Evolutionary conservation across 441 rosid species (phyloP).

Genomic region (Pelargonium citronellum): DNA sequence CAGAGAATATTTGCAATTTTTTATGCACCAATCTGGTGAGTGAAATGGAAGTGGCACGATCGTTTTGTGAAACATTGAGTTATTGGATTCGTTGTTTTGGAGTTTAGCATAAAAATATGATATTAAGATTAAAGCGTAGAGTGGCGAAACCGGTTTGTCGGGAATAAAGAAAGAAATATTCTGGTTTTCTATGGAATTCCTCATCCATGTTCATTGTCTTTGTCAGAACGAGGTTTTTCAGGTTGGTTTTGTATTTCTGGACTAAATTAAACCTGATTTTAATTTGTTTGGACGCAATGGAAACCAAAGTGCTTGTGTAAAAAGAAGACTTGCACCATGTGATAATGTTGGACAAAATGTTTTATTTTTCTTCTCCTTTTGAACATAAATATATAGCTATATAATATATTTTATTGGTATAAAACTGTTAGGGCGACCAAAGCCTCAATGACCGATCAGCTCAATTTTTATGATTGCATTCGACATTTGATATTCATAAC

Average conservation of each 20-base stretch:
- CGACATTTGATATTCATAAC: too few relatives aligned
- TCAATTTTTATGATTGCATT: too few relatives aligned
- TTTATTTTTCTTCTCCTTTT: too few relatives aligned
- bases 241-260: slow-evolving; percentile 20
- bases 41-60: slow-evolving; percentile 10
- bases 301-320: too few relatives aligned
- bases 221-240: slow-evolving; percentile 34
- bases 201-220: slow-evolving; percentile 38
- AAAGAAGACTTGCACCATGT: too few relatives aligned
- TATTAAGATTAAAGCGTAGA: slow-evolving; percentile 2
- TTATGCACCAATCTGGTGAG: slow-evolving; percentile 19
- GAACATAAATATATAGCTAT: too few relatives aligned
- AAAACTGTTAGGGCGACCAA: too few relatives aligned
- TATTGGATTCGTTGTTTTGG: background rate
- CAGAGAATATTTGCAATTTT: slow-evolving; percentile 26
- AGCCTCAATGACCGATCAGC: too few relatives aligned
- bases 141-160: slow-evolving; percentile 33
- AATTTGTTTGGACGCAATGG: too few relatives aligned
- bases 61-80: background rate
- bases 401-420: too few relatives aligned
- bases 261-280: background rate
- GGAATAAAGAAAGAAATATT: slow-evolving; percentile 22
- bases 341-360: too few relatives aligned
- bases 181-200: slow-evolving; percentile 19
- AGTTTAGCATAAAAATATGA: background rate